Evolutionary conservation across 768 basidiomycete genomes (phyloP), one percentile per base, ranked within the genome.

Genomic region (Auricularia heimuer): DNA sequence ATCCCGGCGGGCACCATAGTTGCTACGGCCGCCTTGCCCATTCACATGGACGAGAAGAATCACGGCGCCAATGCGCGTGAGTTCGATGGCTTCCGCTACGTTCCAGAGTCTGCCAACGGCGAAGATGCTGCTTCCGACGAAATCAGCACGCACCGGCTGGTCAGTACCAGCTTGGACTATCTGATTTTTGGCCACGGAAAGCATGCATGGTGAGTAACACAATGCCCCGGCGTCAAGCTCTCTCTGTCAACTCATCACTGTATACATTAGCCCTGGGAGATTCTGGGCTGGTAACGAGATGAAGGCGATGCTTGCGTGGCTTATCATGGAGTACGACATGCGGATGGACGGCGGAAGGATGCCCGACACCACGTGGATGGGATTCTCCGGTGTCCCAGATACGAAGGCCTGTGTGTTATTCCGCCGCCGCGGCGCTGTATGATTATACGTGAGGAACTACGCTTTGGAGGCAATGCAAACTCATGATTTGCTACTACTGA

Each of bases 1-100:
- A 66, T 79, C 33, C 78, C 78, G 0, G 68, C 72, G 34, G 79
- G 76, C 12, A 72, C 72, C 24, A 63, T 67, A 33, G 36, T 79
- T 7, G 45, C 70, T 2, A 70, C 69, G 7, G 68, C 76, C 3
- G 36, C 70, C 12, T 14, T 42, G 7, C 39, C 39, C 8, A 42
- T 42, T 14, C 39, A 42, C 39, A 42, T 42, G 39, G 39, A 42
- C 39, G 39, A 42, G 39, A 42, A 14, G 12, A 42, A 8, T 7
- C 39, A 42, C 16, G 39, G 54, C 37, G 4, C 24, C 12, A 45
- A 66, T 39, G 62, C n/a, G 4, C 21, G 33, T 14, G 44, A 21
- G 24, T 66, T 66, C 58, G 54, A 66, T 21, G 65, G 65, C 18
- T 66, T 64, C 21, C 44, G 63, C 35, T 66, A 64, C 63, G 39